Evolutionary conservation across 2,329 filamentous ascomycete species (phyloP).

Genomic region (Paecilomyces sp.): DNA sequence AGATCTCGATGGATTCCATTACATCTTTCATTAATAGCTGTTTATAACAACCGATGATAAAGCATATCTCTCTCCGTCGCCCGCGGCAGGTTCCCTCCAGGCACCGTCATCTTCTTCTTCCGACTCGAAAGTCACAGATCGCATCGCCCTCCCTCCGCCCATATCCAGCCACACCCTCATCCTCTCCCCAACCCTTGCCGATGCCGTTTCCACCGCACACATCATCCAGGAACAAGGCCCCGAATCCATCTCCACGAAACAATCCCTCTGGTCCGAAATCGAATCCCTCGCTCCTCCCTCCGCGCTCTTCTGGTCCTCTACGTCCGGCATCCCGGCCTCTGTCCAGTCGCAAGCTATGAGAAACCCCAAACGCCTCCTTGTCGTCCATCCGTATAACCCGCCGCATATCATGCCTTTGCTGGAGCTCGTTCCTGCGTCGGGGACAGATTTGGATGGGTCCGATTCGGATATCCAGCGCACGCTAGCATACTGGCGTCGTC

Average conservation of each 20-base stretch:
- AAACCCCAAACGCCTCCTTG: constrained; percentile 40
- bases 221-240: constrained; percentile 56
- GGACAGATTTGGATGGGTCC: constrained; percentile 24
- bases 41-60: neutral
- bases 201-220: constrained; percentile 40
- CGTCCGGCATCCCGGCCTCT: constrained; percentile 51
- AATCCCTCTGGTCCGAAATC: constrained; percentile 45
- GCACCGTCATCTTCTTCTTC: neutral
- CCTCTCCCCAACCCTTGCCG: constrained; percentile 23
- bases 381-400: constrained; percentile 57
- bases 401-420: constrained; percentile 56
- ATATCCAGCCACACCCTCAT: constrained; percentile 19
- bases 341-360: constrained; percentile 39
- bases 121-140: neutral
- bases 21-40: neutral
- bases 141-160: constrained; percentile 6
- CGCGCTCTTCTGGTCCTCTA: constrained; percentile 52
- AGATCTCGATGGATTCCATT: neutral
- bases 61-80: neutral
- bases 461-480: constrained; percentile 31
- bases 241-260: constrained; percentile 47
- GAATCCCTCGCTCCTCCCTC: constrained; percentile 36
- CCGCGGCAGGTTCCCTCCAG: neutral
- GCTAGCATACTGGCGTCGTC: constrained; percentile 38
- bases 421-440: constrained; percentile 48